Conservation (phyloP, 331 rosid genomes). For the Cydonia oblonga region DNA sequence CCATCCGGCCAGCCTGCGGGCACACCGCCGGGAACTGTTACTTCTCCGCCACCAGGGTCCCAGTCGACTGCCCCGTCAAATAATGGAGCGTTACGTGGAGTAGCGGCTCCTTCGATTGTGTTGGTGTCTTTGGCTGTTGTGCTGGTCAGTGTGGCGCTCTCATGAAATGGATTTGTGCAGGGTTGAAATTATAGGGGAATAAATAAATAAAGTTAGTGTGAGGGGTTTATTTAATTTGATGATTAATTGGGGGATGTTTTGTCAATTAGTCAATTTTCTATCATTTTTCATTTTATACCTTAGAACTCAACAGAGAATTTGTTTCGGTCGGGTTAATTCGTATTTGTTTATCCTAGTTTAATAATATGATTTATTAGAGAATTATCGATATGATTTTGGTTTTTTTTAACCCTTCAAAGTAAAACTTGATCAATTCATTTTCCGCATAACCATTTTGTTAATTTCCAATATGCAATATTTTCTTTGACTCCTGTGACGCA, state of each 20-base stretch:
- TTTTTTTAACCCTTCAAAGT: background rate
- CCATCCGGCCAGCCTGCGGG: background rate
- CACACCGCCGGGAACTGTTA: background rate
- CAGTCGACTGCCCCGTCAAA: background rate
- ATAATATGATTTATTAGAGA: background rate
- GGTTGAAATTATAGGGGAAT: background rate
- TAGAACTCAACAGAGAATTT: background rate
- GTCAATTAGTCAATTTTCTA: background rate
- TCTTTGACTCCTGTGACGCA: background rate
- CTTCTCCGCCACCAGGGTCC: conserved; percentile 6
- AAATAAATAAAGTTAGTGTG: background rate
- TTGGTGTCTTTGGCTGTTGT: conserved; percentile 17
- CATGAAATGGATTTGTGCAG: conserved; percentile 7
- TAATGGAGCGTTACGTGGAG: background rate
- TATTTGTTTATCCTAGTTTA: background rate
- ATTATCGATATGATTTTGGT: too few species aligned
- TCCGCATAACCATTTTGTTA: background rate
- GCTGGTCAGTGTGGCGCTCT: conserved; percentile 19
- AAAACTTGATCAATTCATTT: background rate
- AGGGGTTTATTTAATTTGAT: background rate
- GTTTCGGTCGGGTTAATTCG: background rate
- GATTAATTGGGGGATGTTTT: background rate
- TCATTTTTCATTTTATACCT: background rate
- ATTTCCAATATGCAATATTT: background rate
- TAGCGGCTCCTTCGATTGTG: conserved; percentile 14